Evolutionary conservation across 2,329 filamentous ascomycete genomes (phyloP), one percentile per base, ranked within the genome.

Genomic region (Colletotrichum liaoningense): DNA sequence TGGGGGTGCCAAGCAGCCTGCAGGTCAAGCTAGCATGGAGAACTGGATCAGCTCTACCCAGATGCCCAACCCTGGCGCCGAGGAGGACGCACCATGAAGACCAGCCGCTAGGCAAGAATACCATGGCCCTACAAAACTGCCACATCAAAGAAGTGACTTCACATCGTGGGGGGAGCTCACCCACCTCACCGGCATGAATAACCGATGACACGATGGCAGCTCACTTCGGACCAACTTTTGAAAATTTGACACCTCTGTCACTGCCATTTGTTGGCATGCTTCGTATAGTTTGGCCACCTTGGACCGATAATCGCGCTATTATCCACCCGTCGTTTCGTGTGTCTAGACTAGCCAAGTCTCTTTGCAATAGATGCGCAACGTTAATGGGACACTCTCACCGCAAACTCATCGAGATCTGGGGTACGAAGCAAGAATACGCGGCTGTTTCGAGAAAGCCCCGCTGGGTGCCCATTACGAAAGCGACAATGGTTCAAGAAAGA

Each of bases 1-100:
- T 75, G 76, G 60, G 75, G 70, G 75, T 73, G 78, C 75, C 74
- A 87, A 88, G 28, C 90, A 92, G 70, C 83, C 85, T 12, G 85
- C 84, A 59, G 90, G 91, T 55, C 92, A 93, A 80, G 92, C 90
- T 68, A 88, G 91, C 82, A 95, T 96, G 93, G 93, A 95, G 83
- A 93, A 94, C 79, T 96, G 94, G 92, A 95, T 96, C 79, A 86
- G 88, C 28, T 94, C 93, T 59, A 95, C 93, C n/a, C 94, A 95
- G 81, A 85, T 91, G 76, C 89, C 88, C 19, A 82, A 81, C 49
- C 83, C 81, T 58, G 80, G 75, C 60, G 81, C 79, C 42, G 79
- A 77, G 59, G 79, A 78, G 75, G 79, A 81, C 33, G 74, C 30
- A 4, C 52, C 52, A 19, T 73, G 64, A 69, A 59, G 35, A 63